Evolutionary conservation across 2,329 filamentous ascomycete genomes (phyloP).

Genomic region (Thielaviopsis euricoi): DNA sequence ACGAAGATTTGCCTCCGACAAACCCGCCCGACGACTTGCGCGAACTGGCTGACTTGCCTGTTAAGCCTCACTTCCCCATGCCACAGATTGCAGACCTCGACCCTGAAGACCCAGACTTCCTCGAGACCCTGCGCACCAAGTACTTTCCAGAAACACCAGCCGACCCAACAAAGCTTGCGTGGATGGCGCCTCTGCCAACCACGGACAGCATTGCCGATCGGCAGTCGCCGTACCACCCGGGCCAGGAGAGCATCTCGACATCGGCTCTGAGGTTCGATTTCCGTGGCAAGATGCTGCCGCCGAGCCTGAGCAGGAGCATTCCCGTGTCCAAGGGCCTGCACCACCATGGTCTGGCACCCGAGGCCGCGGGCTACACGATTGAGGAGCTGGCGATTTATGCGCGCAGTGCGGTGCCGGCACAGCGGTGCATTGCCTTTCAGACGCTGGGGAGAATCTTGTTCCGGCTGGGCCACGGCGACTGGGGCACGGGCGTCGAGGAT

Average conservation of each 20-base stretch:
- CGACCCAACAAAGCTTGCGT: slow-evolving; percentile 72
- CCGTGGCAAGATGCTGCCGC: slow-evolving; percentile 61
- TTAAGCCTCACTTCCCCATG: slow-evolving; percentile 46
- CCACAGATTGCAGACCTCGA: slow-evolving; percentile 54
- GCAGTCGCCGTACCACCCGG: slow-evolving; percentile 68
- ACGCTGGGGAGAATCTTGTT: slow-evolving; percentile 76
- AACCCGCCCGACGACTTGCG: slow-evolving; percentile 27
- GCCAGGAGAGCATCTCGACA: slow-evolving; percentile 52
- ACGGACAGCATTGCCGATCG: slow-evolving; percentile 46
- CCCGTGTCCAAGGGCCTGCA: slow-evolving; percentile 70
- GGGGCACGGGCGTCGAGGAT: slow-evolving; percentile 40
- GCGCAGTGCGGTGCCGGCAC: slow-evolving; percentile 66
- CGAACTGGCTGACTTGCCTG: slow-evolving; percentile 23
- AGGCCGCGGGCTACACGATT: slow-evolving; percentile 87
- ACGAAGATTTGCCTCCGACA: slow-evolving; percentile 27
- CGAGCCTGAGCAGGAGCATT: slow-evolving; percentile 54
- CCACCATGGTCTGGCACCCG: slow-evolving; percentile 82
- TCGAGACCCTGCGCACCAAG: slow-evolving; percentile 69
- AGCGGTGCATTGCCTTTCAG: slow-evolving; percentile 83
- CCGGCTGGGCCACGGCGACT: slow-evolving; percentile 57
- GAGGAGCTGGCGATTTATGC: slow-evolving; percentile 68
- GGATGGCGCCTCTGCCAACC: slow-evolving; percentile 65
- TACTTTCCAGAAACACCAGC: slow-evolving; percentile 83
- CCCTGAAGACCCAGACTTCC: slow-evolving; percentile 66
- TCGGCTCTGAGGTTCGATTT: slow-evolving; percentile 82